Percentiles rank a stretch among this genome's conserved stretches.
Evolutionary conservation across 176 grass and related monocot species (phyloP).

Genomic region (Hsuehochloa calcarea): DNA sequence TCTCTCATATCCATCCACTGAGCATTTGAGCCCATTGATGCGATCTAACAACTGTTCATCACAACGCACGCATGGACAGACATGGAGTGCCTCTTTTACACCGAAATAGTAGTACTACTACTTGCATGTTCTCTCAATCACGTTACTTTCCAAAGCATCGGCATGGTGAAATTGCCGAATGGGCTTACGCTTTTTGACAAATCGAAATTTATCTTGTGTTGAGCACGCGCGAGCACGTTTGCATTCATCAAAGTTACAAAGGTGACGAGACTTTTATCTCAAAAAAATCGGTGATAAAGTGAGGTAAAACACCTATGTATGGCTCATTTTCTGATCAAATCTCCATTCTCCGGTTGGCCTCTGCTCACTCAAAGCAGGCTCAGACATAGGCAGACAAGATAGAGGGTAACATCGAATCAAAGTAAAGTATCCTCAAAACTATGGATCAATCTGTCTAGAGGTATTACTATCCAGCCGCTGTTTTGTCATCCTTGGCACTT

Average conservation of each 20-base stretch:
- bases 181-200: background rate
- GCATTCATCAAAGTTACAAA: background rate
- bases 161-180: background rate
- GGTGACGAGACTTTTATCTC: background rate
- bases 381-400: background rate
- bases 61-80: background rate
- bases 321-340: background rate
- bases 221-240: background rate
- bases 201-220: background rate
- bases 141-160: background rate
- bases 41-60: conserved; percentile 3
- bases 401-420: background rate
- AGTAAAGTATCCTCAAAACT: background rate
- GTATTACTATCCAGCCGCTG: background rate
- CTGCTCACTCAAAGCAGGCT: background rate
- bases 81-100: background rate
- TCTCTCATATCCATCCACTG: background rate
- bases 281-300: background rate
- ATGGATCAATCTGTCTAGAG: background rate
- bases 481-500: background rate
- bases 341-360: background rate
- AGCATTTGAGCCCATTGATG: background rate
- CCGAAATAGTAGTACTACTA: background rate
- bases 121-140: background rate
- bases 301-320: background rate